A percentile compares a stretch with the other conserved stretches of the same genome.
These are phyloP conservation scores for Mortierella sp. DNA, from an alignment of 371 early-diverging fungal species.

Conservation along the genomic window DNA sequence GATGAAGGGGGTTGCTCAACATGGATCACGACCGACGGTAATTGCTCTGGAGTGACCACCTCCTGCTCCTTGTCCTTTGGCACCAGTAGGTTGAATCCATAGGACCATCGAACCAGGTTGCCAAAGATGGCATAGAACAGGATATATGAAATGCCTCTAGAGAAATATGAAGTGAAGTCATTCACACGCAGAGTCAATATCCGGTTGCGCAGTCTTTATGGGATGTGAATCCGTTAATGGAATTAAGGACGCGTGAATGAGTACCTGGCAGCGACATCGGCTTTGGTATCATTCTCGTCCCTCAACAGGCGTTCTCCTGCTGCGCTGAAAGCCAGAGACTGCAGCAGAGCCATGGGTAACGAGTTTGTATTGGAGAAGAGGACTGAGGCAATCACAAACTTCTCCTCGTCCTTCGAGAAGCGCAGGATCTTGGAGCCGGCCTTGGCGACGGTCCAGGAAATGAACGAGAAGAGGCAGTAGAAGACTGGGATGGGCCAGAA, in stretches of 20 bases:
- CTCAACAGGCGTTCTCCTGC: constrained; percentile 69
- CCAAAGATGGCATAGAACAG: constrained; percentile 80
- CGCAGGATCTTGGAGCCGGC: constrained; percentile 58
- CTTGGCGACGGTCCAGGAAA: constrained; percentile 63
- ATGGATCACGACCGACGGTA: constrained; percentile 37
- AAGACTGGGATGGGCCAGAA: constrained; percentile 82
- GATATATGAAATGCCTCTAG: constrained; percentile 79
- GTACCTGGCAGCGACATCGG: constrained; percentile 74
- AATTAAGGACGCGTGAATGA: too few species aligned
- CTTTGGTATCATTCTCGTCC: constrained; percentile 69
- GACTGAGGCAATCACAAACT: constrained; percentile 72
- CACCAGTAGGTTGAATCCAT: constrained; percentile 73
- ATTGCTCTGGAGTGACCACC: constrained; percentile 19
- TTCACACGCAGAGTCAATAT: too few species aligned
- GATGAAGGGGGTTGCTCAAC: constrained; percentile 26
- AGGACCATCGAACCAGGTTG: constrained; percentile 81
- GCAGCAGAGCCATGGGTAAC: constrained; percentile 77
- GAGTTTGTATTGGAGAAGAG: constrained; percentile 82
- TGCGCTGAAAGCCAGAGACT: constrained; percentile 75
- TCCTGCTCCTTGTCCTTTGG: constrained; percentile 33
- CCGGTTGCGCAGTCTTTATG: too few species aligned
- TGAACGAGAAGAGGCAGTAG: constrained; percentile 62
- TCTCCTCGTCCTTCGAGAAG: constrained; percentile 60
- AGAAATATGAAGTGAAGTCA: too few species aligned
- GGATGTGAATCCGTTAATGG: too few species aligned